phyloP scores from a whole-genome alignment of 306 rosid genomes.

The Astragalus membranaceus region DNA sequence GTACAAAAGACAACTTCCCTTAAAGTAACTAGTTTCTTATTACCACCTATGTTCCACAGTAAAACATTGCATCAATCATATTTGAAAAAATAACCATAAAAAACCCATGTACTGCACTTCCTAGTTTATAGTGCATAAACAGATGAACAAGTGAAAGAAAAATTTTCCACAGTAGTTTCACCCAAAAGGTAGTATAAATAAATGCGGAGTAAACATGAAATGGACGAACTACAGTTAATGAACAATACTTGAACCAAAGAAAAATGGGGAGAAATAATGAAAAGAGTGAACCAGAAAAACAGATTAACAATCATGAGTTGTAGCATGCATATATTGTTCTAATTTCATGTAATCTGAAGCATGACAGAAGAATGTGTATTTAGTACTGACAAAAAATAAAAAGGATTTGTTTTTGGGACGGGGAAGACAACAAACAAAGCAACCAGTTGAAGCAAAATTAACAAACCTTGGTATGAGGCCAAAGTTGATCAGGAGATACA shows the following conservation, averaged over 20 bases:
- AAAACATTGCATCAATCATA: slow-evolving; percentile 6
- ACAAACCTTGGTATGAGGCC: slow-evolving; percentile 99
- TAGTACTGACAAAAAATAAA: neutral
- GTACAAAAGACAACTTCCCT: slow-evolving; percentile 6
- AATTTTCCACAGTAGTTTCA: neutral
- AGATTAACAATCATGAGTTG: neutral
- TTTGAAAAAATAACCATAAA: neutral
- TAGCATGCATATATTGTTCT: neutral
- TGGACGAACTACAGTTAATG: neutral
- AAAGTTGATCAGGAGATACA: slow-evolving; percentile 95
- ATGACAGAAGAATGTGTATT: neutral
- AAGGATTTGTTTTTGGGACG: neutral
- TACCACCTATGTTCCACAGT: slow-evolving; percentile 1
- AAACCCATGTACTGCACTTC: neutral
- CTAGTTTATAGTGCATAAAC: neutral
- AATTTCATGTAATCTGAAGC: neutral
- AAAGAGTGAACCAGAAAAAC: neutral
- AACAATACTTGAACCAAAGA: neutral
- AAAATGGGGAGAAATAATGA: neutral
- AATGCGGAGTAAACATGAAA: slow-evolving; percentile 6
- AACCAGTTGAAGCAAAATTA: slow-evolving; percentile 5
- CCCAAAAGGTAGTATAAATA: neutral
- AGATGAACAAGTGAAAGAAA: neutral
- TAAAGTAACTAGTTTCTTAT: neutral
- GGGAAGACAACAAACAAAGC: neutral